Evolutionary conservation across 1,139 yeast genomes (phyloP).

Genomic region (Candida sp.): DNA sequence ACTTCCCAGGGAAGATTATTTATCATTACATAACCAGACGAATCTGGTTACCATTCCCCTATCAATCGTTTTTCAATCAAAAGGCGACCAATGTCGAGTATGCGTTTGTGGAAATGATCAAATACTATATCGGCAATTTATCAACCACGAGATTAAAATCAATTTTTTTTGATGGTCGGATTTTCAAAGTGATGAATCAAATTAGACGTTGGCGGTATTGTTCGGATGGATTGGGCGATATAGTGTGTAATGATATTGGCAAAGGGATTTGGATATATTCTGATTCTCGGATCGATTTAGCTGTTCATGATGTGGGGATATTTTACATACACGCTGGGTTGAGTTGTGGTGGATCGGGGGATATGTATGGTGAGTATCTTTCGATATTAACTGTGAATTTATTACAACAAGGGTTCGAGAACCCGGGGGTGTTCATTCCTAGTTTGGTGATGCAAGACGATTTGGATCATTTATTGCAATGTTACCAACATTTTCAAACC

Average conservation of each 20-base stretch:
- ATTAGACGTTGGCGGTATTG: slow-evolving; percentile 9
- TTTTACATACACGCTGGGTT: slow-evolving; percentile 12
- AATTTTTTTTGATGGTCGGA: slow-evolving; percentile 8
- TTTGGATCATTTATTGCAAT: slow-evolving; percentile 2
- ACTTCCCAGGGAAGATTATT: slow-evolving; percentile 5
- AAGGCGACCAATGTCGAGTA: slow-evolving; percentile 11
- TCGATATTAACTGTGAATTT: slow-evolving; percentile 10
- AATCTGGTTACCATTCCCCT: slow-evolving; percentile 9
- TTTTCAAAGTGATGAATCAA: slow-evolving; percentile 8
- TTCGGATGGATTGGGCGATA: slow-evolving; percentile 13
- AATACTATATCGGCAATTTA: slow-evolving; percentile 5
- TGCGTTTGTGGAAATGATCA: slow-evolving; percentile 8
- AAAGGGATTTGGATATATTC: slow-evolving; percentile 10
- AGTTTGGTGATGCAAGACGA: neutral
- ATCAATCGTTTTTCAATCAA: slow-evolving; percentile 10
- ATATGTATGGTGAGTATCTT: slow-evolving; percentile 12
- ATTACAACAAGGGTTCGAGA: slow-evolving; percentile 13
- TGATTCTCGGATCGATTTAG: slow-evolving; percentile 5
- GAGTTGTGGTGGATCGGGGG: slow-evolving; percentile 8
- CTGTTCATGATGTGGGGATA: slow-evolving; percentile 9
- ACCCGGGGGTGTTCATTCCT: slow-evolving; percentile 12
- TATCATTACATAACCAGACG: slow-evolving; percentile 8
- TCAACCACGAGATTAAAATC: slow-evolving; percentile 2
- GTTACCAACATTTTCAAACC: slow-evolving; percentile 5
- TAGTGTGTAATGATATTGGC: neutral